Percentiles rank a stretch among this genome's conserved stretches.
These are phyloP conservation scores for Zalaria sp. DNA, from an alignment of 2,329 filamentous ascomycete species.

Conservation along the genomic window DNA sequence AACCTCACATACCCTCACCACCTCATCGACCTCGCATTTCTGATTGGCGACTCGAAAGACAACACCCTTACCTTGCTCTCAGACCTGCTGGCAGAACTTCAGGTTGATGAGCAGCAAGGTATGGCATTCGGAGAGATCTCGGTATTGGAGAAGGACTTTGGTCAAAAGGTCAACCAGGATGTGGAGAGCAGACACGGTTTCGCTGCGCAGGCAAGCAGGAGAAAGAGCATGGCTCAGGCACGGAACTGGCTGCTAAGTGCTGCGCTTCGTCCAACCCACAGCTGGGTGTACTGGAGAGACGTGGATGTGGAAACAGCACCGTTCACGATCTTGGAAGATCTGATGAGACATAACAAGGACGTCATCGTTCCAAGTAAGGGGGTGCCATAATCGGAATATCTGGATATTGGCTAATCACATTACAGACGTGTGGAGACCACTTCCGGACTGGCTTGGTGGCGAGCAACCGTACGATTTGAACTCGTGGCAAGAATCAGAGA, in stretches of 20 bases:
- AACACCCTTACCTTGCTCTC: constrained; percentile 66
- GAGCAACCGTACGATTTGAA: constrained; percentile 98
- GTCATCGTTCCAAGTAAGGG: constrained; percentile 96
- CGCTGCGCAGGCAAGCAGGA: constrained; percentile 79
- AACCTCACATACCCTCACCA: constrained; percentile 97
- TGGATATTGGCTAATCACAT: constrained; percentile 7
- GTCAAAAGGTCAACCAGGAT: constrained; percentile 93
- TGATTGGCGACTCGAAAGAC: constrained; percentile 96
- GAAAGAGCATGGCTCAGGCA: constrained; percentile 96
- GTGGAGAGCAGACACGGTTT: constrained; percentile 96
- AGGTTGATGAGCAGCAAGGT: constrained; percentile 63
- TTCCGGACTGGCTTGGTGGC: constrained; percentile 95
- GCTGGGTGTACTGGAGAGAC: constrained; percentile 99
- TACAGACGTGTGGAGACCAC: constrained; percentile 79
- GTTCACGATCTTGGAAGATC: constrained; percentile 88
- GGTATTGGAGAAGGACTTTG: constrained; percentile 97
- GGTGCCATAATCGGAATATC: constrained; percentile 23
- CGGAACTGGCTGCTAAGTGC: constrained; percentile 94
- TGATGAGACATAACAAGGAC: constrained; percentile 98
- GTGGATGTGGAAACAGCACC: constrained; percentile 96
- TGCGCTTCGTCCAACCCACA: constrained; percentile 84
- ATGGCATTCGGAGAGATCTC: constrained; percentile 91
- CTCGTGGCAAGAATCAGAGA: constrained; percentile 98
- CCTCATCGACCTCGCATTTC: constrained; percentile 87
- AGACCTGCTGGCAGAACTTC: constrained; percentile 61